These are phyloP conservation scores for Solioccasus polychromus DNA, from an alignment of 768 basidiomycete species.

Conservation along the genomic window DNA sequence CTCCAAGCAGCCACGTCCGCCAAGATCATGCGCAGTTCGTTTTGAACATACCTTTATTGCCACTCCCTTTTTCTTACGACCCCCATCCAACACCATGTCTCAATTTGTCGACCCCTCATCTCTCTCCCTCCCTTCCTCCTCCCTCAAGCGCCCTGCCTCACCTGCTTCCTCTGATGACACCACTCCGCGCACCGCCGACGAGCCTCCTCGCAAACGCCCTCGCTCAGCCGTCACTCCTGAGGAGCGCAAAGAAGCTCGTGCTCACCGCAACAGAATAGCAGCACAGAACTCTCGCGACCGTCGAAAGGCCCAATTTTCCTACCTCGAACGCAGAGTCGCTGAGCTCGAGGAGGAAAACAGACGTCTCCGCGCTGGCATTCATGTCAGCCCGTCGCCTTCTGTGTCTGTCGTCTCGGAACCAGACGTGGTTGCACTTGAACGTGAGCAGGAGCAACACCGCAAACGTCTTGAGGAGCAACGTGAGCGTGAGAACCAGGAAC, in stretches of 20 bases:
- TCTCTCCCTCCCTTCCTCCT: slow-evolving; percentile 37
- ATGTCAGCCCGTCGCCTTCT: slow-evolving; percentile 25
- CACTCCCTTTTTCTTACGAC: background rate
- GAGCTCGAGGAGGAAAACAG: slow-evolving; percentile 86
- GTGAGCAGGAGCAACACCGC: slow-evolving; percentile 30
- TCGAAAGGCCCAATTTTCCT: slow-evolving; percentile 77
- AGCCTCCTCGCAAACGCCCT: slow-evolving; percentile 71
- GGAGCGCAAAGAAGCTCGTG: slow-evolving; percentile 83
- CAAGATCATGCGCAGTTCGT: slow-evolving; percentile 9
- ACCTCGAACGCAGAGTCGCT: slow-evolving; percentile 62
- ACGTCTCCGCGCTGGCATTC: slow-evolving; percentile 56
- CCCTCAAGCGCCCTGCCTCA: slow-evolving; percentile 27
- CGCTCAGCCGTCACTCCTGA: slow-evolving; percentile 64
- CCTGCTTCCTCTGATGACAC: slow-evolving; percentile 23
- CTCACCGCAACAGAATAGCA: slow-evolving; percentile 89
- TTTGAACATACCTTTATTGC: slow-evolving; percentile 25
- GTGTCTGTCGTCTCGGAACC: slow-evolving; percentile 13
- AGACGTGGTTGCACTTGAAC: slow-evolving; percentile 24
- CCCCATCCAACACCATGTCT: slow-evolving; percentile 26
- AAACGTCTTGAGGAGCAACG: slow-evolving; percentile 39
- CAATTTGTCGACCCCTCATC: slow-evolving; percentile 40
- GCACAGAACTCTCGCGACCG: slow-evolving; percentile 92
- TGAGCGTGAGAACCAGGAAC: slow-evolving; percentile 70
- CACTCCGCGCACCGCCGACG: slow-evolving; percentile 20
- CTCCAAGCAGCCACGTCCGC: slow-evolving; percentile 21